Percentiles rank a stretch among this genome's conserved stretches.
phyloP scores from a whole-genome alignment of 768 basidiomycete species.

The Chalciporus pseudorubinellus region DNA sequence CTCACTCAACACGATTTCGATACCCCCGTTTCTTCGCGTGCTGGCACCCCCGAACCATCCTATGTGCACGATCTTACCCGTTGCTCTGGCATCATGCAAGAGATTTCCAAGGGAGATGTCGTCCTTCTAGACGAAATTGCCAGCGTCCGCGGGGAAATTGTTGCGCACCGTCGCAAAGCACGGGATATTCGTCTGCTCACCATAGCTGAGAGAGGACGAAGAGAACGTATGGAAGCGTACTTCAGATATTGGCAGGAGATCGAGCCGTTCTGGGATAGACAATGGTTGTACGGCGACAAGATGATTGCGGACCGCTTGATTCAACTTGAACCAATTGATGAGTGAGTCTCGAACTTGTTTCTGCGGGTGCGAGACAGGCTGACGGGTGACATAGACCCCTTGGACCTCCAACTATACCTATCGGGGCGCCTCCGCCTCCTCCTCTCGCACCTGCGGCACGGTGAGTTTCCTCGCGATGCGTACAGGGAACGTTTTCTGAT shows the following conservation, averaged over 20 bases:
- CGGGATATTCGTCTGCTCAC: slow-evolving; percentile 23
- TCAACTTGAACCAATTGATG: background rate
- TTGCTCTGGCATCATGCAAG: slow-evolving; percentile 27
- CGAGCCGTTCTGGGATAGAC: slow-evolving; percentile 19
- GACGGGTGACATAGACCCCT: slow-evolving; percentile 1
- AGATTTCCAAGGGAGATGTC: slow-evolving; percentile 20
- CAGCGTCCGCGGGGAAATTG: background rate
- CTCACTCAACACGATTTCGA: slow-evolving; percentile 16
- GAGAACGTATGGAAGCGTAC: slow-evolving; percentile 27
- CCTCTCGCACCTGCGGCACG: background rate
- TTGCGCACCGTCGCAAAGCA: slow-evolving; percentile 18
- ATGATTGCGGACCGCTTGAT: background rate
- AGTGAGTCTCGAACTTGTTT: slow-evolving; percentile 3
- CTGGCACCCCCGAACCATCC: slow-evolving; percentile 18
- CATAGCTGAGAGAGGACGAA: slow-evolving; percentile 22
- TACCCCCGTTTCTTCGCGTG: slow-evolving; percentile 24
- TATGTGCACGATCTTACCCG: slow-evolving; percentile 19
- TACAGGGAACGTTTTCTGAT: background rate
- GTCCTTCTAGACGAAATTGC: slow-evolving; percentile 9
- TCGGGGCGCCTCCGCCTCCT: background rate
- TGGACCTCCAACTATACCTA: slow-evolving; percentile 7
- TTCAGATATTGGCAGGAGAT: slow-evolving; percentile 30
- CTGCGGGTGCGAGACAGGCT: background rate
- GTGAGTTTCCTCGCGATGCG: too few relatives aligned
- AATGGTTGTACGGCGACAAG: slow-evolving; percentile 25